phyloP scores from a whole-genome alignment of 169 alveolate genomes.

The Perkinsus chesapeaki region DNA sequence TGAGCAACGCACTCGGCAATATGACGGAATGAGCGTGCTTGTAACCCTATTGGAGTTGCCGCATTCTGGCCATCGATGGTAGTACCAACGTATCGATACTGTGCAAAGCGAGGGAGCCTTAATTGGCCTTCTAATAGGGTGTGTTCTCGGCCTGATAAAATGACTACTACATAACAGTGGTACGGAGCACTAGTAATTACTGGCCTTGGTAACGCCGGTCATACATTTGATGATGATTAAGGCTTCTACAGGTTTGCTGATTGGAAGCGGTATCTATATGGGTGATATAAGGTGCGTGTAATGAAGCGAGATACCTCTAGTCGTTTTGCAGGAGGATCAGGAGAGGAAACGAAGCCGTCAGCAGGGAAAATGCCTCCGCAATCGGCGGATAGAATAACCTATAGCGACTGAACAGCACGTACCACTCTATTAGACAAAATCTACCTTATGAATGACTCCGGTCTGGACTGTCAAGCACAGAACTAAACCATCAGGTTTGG shows the following conservation, averaged over 20 bases:
- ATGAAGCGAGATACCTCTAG: no score
- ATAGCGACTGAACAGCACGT: background rate
- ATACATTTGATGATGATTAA: background rate
- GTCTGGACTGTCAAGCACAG: background rate
- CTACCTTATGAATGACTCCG: background rate
- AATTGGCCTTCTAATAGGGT: background rate
- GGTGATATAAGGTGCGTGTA: no score
- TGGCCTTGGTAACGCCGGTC: background rate
- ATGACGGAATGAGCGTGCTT: no score
- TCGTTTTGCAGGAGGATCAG: background rate
- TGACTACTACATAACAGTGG: background rate
- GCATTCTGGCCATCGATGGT: background rate
- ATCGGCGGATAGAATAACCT: background rate
- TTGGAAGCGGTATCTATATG: background rate
- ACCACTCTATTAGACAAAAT: background rate
- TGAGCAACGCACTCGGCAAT: background rate
- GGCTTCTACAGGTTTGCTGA: background rate
- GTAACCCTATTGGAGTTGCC: background rate
- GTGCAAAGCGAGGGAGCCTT: background rate
- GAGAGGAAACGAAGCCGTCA: background rate
- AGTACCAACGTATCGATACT: background rate
- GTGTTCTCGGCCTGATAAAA: background rate
- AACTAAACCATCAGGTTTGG: background rate
- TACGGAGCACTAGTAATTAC: background rate
- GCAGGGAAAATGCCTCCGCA: background rate